phyloP scores from a whole-genome alignment of 2,329 filamentous ascomycete species.

The Rutstroemia sp. region DNA sequence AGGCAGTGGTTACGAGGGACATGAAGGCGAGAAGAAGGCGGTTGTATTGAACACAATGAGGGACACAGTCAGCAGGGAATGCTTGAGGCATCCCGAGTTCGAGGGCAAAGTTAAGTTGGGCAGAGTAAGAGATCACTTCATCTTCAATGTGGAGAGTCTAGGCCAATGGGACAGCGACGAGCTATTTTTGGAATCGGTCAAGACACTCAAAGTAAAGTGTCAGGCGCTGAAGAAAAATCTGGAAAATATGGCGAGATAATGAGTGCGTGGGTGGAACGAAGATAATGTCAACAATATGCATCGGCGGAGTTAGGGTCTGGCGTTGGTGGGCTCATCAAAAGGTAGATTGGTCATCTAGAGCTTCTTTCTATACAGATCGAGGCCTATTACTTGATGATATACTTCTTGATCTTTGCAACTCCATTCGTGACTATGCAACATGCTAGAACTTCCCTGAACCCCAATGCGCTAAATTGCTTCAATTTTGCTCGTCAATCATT shows the following conservation, averaged over 20 bases:
- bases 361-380: constrained; percentile 12
- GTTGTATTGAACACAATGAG: constrained; percentile 84
- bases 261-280: neutral
- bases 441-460: constrained; percentile 3
- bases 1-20: constrained; percentile 62
- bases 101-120: constrained; percentile 92
- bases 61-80: constrained; percentile 92
- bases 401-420: neutral
- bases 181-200: constrained; percentile 84
- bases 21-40: constrained; percentile 76
- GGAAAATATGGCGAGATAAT: constrained; percentile 48
- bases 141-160: constrained; percentile 90
- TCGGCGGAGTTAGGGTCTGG: constrained; percentile 27
- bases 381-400: neutral
- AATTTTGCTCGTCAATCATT: neutral
- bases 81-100: constrained; percentile 85
- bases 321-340: constrained; percentile 22
- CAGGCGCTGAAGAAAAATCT: constrained; percentile 64
- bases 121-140: constrained; percentile 88
- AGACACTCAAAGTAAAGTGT: constrained; percentile 80
- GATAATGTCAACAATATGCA: constrained; percentile 12
- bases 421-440: neutral
- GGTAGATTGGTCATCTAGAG: constrained; percentile 6
- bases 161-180: constrained; percentile 93
- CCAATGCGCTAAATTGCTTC: neutral